Evolutionary conservation across 257 asterid species (phyloP), one percentile per base, ranked within the genome.

Genomic region (Echium plantagineum): DNA sequence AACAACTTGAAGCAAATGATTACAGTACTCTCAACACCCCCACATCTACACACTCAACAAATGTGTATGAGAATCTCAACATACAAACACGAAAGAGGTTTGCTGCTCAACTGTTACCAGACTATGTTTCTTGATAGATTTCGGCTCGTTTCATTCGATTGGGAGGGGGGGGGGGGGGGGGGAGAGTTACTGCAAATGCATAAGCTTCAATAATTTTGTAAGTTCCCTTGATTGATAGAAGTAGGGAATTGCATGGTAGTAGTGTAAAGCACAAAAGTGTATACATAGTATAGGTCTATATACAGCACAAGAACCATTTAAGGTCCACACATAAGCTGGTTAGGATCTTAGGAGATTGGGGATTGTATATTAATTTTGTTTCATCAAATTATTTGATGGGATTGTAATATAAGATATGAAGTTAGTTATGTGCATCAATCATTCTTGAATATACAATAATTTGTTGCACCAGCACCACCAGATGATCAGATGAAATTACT

Each of bases 321-420:
- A 28, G 32, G 3, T 28, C 32, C 32, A 28, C 32, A 28, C 0
- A 28, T 28, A 28, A 28, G 32, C 32, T 28, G 32, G 32, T 28
- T 28, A 28, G 32, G 32, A 28, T 35, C 5, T 35, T 35, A 35
- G 46, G 65, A 66, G 85, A 73, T 72, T 82, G 87, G 84, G 75
- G 88, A 73, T 82, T 89, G 94, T 86, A 84, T 86, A 84, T 84
- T 85, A 78, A 70, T 85, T 89, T 80, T 84, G 90, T 66, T 79
- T 75, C 66, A 76, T 79, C 83, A 80, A 83, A 74, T 71, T 72
- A 61, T 42, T 65, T 81, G 85, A 82, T 69, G 75, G 80, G 78
- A 80, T 77, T 85, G 90, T 77, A 53, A 72, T 65, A 74, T 54
- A 54, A 78, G 67, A 75, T 58, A 71, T 72, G 66, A 62, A 72